Evolutionary conservation across 345 rosid species (phyloP).

Genomic region (Eucalyptus curtisii): DNA sequence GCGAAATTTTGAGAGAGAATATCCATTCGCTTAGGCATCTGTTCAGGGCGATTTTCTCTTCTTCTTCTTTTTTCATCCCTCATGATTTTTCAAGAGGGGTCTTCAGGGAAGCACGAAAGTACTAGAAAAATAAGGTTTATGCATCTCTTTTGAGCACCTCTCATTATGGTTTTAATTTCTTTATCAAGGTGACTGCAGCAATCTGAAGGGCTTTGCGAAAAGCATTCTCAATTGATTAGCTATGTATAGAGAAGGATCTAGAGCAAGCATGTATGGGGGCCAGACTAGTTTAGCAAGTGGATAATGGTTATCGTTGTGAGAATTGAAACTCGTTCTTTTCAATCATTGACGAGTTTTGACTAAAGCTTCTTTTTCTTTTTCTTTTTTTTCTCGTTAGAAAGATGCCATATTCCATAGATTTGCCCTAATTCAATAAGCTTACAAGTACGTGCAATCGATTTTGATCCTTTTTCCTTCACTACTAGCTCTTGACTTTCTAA

Average conservation of each 20-base stretch:
- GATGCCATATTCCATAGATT: background rate
- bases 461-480: background rate
- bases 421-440: background rate
- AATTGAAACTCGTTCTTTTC: background rate
- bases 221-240: background rate
- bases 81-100: background rate
- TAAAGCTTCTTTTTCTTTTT: background rate
- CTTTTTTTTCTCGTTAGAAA: background rate
- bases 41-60: accelerated
- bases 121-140: background rate
- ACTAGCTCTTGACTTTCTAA: background rate
- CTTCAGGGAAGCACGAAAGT: background rate
- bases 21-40: background rate
- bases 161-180: background rate
- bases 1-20: background rate
- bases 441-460: background rate
- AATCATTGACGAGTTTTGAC: background rate
- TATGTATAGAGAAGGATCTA: background rate
- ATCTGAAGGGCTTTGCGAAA: accelerated
- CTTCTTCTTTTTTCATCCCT: background rate
- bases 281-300: background rate
- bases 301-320: background rate
- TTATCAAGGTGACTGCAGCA: background rate
- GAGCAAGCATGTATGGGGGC: background rate
- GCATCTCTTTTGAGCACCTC: background rate